phyloP scores from a whole-genome alignment of 2,329 filamentous ascomycete species.

The Xylariaceae sp. region DNA sequence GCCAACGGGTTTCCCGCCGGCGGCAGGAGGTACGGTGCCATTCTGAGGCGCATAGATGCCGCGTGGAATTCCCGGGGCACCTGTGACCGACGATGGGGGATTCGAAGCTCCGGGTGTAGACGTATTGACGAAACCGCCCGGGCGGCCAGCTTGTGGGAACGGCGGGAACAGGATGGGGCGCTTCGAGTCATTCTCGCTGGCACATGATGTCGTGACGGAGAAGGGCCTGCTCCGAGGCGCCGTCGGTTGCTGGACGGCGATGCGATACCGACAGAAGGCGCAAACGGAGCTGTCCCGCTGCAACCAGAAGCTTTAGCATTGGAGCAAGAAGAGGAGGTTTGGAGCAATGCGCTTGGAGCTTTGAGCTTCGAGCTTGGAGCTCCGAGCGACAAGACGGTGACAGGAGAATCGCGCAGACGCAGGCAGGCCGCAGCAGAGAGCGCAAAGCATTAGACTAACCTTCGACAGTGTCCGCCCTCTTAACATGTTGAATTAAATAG shows the following conservation, averaged over 20 bases:
- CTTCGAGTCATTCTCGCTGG: neutral
- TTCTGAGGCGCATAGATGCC: neutral
- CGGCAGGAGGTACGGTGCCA: neutral
- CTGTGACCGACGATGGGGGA: neutral
- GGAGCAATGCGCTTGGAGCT: no score
- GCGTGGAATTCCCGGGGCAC: neutral
- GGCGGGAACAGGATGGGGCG: neutral
- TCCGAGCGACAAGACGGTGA: no score
- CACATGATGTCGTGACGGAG: neutral
- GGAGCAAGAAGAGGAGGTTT: neutral
- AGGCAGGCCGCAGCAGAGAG: neutral
- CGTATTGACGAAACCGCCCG: neutral
- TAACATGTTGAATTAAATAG: constrained; percentile 27
- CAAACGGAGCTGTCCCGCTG: constrained; percentile 30
- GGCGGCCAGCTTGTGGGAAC: neutral
- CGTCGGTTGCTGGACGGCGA: constrained; percentile 8
- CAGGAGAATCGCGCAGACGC: no score
- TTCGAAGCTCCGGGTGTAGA: neutral
- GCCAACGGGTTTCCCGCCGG: neutral
- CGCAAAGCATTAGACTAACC: constrained; percentile 18
- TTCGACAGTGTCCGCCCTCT: constrained; percentile 27
- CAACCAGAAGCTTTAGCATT: constrained; percentile 14
- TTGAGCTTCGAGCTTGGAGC: no score
- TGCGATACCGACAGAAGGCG: constrained; percentile 13
- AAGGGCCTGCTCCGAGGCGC: neutral